Percentiles rank a stretch among this genome's conserved stretches.
Evolutionary conservation across 148 eudicot genomes (phyloP).

Genomic region (Agrostemma githago): DNA sequence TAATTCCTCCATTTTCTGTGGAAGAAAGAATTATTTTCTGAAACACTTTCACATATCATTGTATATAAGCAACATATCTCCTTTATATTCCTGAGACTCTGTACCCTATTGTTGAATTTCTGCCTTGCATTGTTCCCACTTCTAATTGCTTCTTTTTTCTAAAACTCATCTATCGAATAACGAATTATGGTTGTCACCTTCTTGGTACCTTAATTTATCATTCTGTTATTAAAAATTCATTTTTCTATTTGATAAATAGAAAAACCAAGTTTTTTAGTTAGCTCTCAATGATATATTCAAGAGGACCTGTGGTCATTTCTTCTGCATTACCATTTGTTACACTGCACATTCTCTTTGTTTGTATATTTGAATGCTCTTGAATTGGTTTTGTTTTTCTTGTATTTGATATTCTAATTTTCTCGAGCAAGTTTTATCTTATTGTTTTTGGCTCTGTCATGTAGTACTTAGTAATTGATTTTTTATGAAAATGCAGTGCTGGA

Average conservation of each 20-base stretch:
- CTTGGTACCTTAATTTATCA: not conserved
- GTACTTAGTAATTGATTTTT: not conserved
- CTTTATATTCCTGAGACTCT: not conserved
- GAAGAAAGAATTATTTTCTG: not conserved
- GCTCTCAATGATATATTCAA: not conserved
- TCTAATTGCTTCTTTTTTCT: not conserved
- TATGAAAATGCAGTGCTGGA: constrained; percentile 60
- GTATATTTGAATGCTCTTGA: not conserved
- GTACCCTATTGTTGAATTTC: not conserved
- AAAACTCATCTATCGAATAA: not conserved
- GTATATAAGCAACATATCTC: not conserved
- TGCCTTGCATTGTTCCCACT: not conserved
- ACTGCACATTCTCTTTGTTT: not conserved
- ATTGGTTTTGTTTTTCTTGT: not conserved
- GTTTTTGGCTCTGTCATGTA: constrained; percentile 4
- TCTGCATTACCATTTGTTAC: not conserved
- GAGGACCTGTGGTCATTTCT: not conserved
- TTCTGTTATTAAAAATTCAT: not conserved
- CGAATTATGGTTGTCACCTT: not conserved
- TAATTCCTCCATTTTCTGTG: not conserved
- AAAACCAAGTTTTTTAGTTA: not conserved
- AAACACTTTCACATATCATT: not conserved
- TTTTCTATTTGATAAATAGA: not conserved
- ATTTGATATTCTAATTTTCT: not conserved
- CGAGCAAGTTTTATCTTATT: not conserved